These are phyloP conservation scores for Bacidia gigantensis DNA, from an alignment of 495 filamentous ascomycete species.

Conservation along the genomic window DNA sequence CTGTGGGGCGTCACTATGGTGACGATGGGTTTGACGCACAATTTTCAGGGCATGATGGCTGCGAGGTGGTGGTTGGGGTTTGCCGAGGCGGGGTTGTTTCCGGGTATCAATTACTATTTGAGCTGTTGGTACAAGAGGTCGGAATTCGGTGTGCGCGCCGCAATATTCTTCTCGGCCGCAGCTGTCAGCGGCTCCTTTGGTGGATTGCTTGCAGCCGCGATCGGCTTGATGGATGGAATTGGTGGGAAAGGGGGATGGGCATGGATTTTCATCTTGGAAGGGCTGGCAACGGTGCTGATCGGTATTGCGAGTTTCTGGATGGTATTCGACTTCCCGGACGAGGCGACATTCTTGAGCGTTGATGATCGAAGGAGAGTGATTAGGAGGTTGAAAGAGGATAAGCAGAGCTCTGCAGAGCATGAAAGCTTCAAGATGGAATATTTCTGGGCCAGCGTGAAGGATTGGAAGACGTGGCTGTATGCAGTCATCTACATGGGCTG, in stretches of 20 bases:
- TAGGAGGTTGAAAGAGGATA: slow-evolving; percentile 55
- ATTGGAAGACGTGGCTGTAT: slow-evolving; percentile 78
- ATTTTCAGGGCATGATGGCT: slow-evolving; percentile 66
- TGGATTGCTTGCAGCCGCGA: slow-evolving; percentile 67
- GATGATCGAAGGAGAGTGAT: slow-evolving; percentile 62
- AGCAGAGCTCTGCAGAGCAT: slow-evolving; percentile 65
- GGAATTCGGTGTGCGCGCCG: slow-evolving; percentile 65
- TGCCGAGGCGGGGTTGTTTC: slow-evolving; percentile 72
- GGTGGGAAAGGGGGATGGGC: slow-evolving; percentile 58
- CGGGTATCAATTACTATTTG: slow-evolving; percentile 78
- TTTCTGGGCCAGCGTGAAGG: slow-evolving; percentile 59
- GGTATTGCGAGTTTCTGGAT: slow-evolving; percentile 68
- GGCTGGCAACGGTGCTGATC: slow-evolving; percentile 58
- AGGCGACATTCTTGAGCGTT: slow-evolving; percentile 61
- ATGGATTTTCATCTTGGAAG: slow-evolving; percentile 78
- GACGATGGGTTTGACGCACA: slow-evolving; percentile 68
- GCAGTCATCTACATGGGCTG: slow-evolving; percentile 69
- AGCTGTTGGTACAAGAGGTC: slow-evolving; percentile 76
- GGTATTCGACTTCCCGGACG: slow-evolving; percentile 80
- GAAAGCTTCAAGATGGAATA: slow-evolving; percentile 67
- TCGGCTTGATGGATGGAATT: slow-evolving; percentile 58
- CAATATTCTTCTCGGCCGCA: slow-evolving; percentile 85
- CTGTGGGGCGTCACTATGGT: slow-evolving; percentile 67
- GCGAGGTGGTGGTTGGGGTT: slow-evolving; percentile 79
- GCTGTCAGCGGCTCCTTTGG: slow-evolving; percentile 78